phyloP scores from a whole-genome alignment of 345 rosid species.

The Linum lewisii region DNA sequence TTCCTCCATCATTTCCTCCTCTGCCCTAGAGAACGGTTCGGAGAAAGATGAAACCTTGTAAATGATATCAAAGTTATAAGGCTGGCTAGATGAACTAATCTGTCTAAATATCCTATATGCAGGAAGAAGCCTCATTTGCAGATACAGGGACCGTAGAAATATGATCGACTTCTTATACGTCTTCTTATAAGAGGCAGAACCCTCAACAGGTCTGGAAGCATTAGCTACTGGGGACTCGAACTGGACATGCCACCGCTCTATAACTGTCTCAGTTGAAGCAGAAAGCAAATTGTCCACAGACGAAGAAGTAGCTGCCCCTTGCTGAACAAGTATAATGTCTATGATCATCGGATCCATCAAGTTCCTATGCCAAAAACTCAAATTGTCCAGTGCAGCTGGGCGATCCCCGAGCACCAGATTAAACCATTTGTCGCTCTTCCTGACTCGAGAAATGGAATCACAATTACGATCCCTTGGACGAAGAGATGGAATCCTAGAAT shows the following conservation, averaged over 20 bases:
- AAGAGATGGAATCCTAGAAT: slow-evolving; percentile 72
- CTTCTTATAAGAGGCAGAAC: slow-evolving; percentile 48
- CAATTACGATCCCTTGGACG: slow-evolving; percentile 30
- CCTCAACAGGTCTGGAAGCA: slow-evolving; percentile 37
- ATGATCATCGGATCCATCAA: slow-evolving; percentile 69
- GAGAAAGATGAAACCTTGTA: slow-evolving; percentile 79
- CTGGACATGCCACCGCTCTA: slow-evolving; percentile 84
- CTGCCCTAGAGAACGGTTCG: slow-evolving; percentile 53
- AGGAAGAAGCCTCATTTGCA: slow-evolving; percentile 75
- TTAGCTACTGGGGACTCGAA: slow-evolving; percentile 41
- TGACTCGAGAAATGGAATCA: slow-evolving; percentile 35
- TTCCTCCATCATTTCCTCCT: slow-evolving; percentile 47
- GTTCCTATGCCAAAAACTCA: slow-evolving; percentile 69
- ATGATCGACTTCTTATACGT: slow-evolving; percentile 73
- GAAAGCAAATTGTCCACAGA: slow-evolving; percentile 26
- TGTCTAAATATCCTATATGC: slow-evolving; percentile 63
- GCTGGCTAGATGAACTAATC: slow-evolving; percentile 47
- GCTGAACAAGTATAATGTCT: slow-evolving; percentile 62
- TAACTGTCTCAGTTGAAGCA: slow-evolving; percentile 48
- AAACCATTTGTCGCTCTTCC: slow-evolving; percentile 86
- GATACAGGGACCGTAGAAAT: slow-evolving; percentile 57
- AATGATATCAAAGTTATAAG: slow-evolving; percentile 49
- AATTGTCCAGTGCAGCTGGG: slow-evolving; percentile 54
- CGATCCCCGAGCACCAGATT: slow-evolving; percentile 77
- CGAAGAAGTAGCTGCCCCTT: slow-evolving; percentile 24